These are phyloP conservation scores for Heterobasidion irregulare DNA, from an alignment of 1,284 basidiomycete species.

Conservation along the genomic window DNA sequence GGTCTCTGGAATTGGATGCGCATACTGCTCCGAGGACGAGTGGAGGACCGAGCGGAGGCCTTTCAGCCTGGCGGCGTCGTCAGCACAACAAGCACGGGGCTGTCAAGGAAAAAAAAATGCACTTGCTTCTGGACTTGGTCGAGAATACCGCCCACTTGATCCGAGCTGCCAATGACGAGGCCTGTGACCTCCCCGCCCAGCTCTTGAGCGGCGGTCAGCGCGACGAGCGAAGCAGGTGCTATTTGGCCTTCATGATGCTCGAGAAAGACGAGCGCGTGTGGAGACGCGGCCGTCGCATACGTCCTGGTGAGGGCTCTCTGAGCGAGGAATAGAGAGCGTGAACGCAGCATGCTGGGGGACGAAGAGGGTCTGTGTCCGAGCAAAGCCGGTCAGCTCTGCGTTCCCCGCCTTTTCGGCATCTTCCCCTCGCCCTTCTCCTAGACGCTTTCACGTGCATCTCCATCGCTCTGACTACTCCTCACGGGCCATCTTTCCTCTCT, in stretches of 20 bases:
- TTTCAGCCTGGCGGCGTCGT: constrained; percentile 26
- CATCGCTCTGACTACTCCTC: no score
- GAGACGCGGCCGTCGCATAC: constrained; percentile 48
- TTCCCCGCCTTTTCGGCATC: no score
- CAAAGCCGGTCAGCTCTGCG: no score
- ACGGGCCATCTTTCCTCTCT: no score
- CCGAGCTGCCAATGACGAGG: constrained; percentile 74
- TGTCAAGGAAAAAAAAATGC: background rate
- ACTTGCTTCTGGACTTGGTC: constrained; percentile 76
- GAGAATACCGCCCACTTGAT: constrained; percentile 62
- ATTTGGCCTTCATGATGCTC: constrained; percentile 83
- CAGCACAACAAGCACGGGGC: background rate
- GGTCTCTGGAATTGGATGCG: constrained; percentile 36
- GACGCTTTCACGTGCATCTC: background rate
- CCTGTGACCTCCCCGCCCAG: constrained; percentile 86
- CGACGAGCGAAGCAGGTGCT: constrained; percentile 81
- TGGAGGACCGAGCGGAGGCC: constrained; percentile 37
- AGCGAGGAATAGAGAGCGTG: constrained; percentile 17
- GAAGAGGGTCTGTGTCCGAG: background rate
- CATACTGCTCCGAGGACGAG: constrained; percentile 34
- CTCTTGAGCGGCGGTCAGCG: constrained; percentile 81
- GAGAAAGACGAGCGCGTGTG: constrained; percentile 78
- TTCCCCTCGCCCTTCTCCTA: no score
- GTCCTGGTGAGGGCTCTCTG: constrained; percentile 28
- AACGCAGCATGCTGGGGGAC: constrained; percentile 24